Evolutionary conservation across 352 stramenopile genomes (phyloP).

Genomic region (Phytophthora sansomeana): DNA sequence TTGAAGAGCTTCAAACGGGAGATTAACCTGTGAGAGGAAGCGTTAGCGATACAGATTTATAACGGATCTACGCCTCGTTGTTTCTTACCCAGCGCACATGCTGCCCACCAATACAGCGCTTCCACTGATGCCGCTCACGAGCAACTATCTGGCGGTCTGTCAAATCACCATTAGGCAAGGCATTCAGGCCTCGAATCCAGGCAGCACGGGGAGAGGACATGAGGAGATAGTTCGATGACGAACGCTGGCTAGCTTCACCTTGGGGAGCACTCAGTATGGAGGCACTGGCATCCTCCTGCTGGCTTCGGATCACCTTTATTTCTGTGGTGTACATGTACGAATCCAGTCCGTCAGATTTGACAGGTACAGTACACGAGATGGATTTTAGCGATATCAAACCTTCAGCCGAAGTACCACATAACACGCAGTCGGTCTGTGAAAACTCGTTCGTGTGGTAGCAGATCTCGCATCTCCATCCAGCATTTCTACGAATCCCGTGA

Average conservation of each 20-base stretch:
- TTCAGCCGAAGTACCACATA: constrained; percentile 55
- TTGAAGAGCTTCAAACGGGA: constrained; percentile 36
- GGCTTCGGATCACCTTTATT: constrained; percentile 19
- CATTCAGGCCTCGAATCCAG: constrained; percentile 18
- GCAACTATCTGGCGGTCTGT: constrained; percentile 66
- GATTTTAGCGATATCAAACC: constrained; percentile 26
- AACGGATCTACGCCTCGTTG: not conserved
- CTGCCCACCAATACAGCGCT: constrained; percentile 55
- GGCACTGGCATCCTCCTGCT: constrained; percentile 18
- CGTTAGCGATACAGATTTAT: constrained; percentile 2
- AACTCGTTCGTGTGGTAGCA: constrained; percentile 70
- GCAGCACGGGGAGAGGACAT: constrained; percentile 38
- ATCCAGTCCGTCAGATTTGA: not conserved
- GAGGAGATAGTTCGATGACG: constrained; percentile 40
- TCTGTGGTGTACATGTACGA: constrained; percentile 21
- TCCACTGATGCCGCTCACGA: constrained; percentile 73
- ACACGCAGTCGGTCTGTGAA: constrained; percentile 52
- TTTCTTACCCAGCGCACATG: constrained; percentile 54
- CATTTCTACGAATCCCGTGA: constrained; percentile 35
- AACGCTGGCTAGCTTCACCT: constrained; percentile 22
- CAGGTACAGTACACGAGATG: not conserved
- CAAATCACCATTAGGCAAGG: constrained; percentile 30
- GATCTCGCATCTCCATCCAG: constrained; percentile 58
- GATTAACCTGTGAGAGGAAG: constrained; percentile 35
- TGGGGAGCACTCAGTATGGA: constrained; percentile 20